Evolutionary conservation across 805 yeast species (phyloP).

Genomic region (Babjeviella inositovora): DNA sequence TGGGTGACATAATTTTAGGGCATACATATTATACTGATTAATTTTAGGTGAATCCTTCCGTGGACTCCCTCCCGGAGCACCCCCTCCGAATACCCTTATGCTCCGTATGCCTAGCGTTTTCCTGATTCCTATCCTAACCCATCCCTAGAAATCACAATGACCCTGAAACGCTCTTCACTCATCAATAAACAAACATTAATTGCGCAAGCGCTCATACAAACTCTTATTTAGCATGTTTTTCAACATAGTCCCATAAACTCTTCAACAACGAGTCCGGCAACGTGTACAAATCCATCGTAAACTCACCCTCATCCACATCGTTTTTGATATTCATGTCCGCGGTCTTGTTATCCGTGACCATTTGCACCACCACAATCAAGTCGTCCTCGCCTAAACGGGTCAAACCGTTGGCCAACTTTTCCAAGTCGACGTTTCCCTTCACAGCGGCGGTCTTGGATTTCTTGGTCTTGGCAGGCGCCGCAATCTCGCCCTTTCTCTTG

Average conservation of each 20-base stretch:
- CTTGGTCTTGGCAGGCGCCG: constrained; percentile 20
- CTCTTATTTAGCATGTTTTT: too few species aligned
- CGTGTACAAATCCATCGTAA: constrained; percentile 89
- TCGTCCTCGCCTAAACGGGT: constrained; percentile 87
- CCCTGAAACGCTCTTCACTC: too few species aligned
- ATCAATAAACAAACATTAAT: too few species aligned
- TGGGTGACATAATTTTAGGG: too few species aligned
- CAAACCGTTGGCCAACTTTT: constrained; percentile 77
- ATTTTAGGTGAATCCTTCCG: too few species aligned
- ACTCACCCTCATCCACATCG: constrained; percentile 93
- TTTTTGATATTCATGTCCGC: constrained; percentile 92
- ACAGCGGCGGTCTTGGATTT: constrained; percentile 39
- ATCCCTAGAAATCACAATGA: too few species aligned
- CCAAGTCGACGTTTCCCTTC: constrained; percentile 74
- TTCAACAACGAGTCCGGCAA: constrained; percentile 82
- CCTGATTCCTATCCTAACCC: too few species aligned
- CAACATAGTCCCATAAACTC: constrained; percentile 90
- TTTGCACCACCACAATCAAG: constrained; percentile 85
- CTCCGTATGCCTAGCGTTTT: too few species aligned
- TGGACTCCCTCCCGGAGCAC: too few species aligned
- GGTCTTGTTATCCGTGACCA: constrained; percentile 93
- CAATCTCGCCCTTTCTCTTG: constrained; percentile 2
- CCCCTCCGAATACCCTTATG: too few species aligned
- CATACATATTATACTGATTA: too few species aligned
- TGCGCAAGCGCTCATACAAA: too few species aligned